Conservation (phyloP, 345 rosid species). For the Murraya paniculata region DNA sequence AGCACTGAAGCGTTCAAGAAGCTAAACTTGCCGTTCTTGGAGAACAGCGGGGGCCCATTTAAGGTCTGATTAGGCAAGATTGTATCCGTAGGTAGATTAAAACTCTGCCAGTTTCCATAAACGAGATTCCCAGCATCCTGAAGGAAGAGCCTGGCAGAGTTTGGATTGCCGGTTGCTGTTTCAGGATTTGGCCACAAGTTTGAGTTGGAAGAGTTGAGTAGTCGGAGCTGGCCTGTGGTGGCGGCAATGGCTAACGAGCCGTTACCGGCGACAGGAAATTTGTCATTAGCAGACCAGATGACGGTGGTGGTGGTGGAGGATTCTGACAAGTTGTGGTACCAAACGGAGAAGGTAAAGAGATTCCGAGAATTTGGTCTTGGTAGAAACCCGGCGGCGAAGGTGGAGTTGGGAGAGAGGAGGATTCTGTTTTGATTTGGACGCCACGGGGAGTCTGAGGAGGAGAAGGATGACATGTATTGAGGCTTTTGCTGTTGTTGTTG, state of each 20-base stretch:
- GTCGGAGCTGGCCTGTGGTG: constrained; percentile 26
- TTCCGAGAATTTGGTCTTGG: constrained; percentile 10
- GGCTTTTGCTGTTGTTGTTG: constrained; percentile 13
- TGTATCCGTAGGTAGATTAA: constrained; percentile 39
- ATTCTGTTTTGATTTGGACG: constrained; percentile 26
- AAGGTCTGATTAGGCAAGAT: constrained; percentile 45
- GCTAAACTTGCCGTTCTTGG: constrained; percentile 39
- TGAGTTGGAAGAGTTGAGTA: constrained; percentile 24
- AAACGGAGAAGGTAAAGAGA: constrained; percentile 47
- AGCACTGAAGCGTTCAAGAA: constrained; percentile 25
- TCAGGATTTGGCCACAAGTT: constrained; percentile 27
- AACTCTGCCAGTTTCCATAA: constrained; percentile 43
- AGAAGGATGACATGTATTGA: constrained; percentile 31
- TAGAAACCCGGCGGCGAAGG: constrained; percentile 58
- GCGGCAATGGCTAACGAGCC: constrained; percentile 32
- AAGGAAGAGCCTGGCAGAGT: constrained; percentile 32
- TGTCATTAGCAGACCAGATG: constrained; percentile 44
- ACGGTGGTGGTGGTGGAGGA: constrained; percentile 4
- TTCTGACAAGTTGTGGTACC: constrained; percentile 34
- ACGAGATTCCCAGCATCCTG: constrained; percentile 39
- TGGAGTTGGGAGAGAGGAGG: constrained; percentile 45
- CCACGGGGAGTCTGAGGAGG: constrained; percentile 44
- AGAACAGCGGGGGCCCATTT: constrained; percentile 7
- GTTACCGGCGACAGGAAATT: constrained; percentile 14
- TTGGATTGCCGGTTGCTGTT: constrained; percentile 6